Conservation (phyloP, 257 asterid species). For the Lavandula angustifolia region DNA sequence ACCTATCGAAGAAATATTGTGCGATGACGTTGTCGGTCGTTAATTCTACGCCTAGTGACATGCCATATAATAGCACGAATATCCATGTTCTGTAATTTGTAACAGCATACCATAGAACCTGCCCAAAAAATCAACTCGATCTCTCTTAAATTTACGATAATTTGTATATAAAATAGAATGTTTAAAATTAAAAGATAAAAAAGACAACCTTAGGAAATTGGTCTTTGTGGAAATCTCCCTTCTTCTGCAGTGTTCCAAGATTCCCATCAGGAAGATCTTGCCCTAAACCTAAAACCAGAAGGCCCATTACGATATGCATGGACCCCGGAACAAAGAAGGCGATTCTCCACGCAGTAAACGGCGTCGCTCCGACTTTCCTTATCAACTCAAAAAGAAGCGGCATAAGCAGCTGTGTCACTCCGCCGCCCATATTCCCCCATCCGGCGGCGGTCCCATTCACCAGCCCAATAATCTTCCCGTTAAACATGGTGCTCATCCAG, state of each 20-base stretch:
- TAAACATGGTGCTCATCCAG: slow-evolving; percentile 67
- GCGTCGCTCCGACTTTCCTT: slow-evolving; percentile 42
- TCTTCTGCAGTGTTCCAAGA: slow-evolving; percentile 38
- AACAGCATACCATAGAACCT: slow-evolving; percentile 51
- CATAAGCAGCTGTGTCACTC: slow-evolving; percentile 61
- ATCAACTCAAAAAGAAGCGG: slow-evolving; percentile 51
- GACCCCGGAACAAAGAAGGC: slow-evolving; percentile 58
- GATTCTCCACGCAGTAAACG: slow-evolving; percentile 62
- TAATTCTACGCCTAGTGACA: slow-evolving; percentile 60
- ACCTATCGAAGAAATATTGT: slow-evolving; percentile 62
- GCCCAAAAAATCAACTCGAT: neutral
- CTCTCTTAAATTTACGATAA: too few relatives aligned
- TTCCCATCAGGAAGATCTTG: slow-evolving; percentile 72
- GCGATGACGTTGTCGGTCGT: slow-evolving; percentile 62
- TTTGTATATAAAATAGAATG: too few relatives aligned
- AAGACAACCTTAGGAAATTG: slow-evolving; percentile 42
- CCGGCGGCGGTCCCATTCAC: slow-evolving; percentile 66
- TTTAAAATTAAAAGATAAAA: neutral
- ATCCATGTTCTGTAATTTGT: slow-evolving; percentile 65
- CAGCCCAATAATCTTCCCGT: slow-evolving; percentile 49
- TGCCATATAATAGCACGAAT: slow-evolving; percentile 55
- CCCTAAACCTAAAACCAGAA: slow-evolving; percentile 48
- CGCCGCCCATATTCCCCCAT: slow-evolving; percentile 78
- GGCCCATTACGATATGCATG: slow-evolving; percentile 53
- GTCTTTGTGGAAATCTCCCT: slow-evolving; percentile 48